These are phyloP conservation scores for Phyllosticta citrichinensis DNA, from an alignment of 2,329 filamentous ascomycete species.

Conservation along the genomic window DNA sequence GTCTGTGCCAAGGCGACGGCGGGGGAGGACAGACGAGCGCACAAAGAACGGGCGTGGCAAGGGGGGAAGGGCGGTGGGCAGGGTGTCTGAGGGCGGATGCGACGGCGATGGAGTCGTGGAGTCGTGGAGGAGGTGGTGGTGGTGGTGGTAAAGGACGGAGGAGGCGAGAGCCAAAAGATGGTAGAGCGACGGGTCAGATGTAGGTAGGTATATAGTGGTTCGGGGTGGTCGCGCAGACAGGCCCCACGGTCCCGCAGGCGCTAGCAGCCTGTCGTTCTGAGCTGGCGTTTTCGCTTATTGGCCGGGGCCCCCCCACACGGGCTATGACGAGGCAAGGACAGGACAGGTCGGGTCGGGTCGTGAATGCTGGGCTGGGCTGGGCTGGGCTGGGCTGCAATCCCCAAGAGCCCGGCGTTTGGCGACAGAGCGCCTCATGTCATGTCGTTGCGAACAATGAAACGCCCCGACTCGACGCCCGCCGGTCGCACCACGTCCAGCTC, in stretches of 20 bases:
- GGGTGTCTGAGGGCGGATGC: too few species aligned
- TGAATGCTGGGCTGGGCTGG: not conserved
- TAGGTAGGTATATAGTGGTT: not conserved
- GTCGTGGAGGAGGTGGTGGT: too few species aligned
- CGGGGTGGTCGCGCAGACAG: not conserved
- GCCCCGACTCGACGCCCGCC: too few species aligned
- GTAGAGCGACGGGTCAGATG: not conserved
- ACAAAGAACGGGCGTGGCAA: conserved; percentile 3
- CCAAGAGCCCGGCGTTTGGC: not conserved
- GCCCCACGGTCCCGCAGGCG: not conserved
- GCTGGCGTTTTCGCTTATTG: not conserved
- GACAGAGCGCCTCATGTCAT: not conserved
- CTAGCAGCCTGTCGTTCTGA: not conserved
- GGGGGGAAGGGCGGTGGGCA: not conserved
- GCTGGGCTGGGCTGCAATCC: not conserved
- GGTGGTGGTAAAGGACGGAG: not conserved
- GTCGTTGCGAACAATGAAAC: not conserved
- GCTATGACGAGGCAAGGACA: not conserved
- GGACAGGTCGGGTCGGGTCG: too few species aligned
- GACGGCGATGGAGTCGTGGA: not conserved
- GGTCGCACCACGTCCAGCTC: too few species aligned
- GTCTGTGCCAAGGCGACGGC: conserved; percentile 7
- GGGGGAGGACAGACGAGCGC: conserved; percentile 1
- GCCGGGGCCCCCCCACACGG: not conserved
- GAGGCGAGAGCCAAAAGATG: not conserved